Evolutionary conservation across 2,329 filamentous ascomycete species (phyloP).

Genomic region (Fusarium concolor): DNA sequence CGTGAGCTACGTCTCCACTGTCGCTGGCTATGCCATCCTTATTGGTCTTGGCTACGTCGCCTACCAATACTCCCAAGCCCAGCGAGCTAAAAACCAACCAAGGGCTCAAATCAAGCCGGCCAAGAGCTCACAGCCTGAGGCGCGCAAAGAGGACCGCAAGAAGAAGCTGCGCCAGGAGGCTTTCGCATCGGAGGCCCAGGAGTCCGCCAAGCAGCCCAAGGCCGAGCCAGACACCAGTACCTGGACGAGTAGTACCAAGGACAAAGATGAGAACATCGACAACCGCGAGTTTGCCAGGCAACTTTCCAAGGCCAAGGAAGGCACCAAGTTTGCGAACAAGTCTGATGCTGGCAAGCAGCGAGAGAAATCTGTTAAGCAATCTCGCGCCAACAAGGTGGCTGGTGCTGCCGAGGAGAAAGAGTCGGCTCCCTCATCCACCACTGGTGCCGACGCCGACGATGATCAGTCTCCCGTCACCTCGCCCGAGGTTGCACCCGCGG

Average conservation of each 20-base stretch:
- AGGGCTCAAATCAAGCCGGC: slow-evolving; percentile 45
- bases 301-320: slow-evolving; percentile 76
- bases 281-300: slow-evolving; percentile 83
- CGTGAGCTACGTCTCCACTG: slow-evolving; percentile 53
- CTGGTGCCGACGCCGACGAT: slow-evolving; percentile 82
- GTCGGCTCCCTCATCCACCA: slow-evolving; percentile 70
- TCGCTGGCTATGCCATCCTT: slow-evolving; percentile 53
- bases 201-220: slow-evolving; percentile 55
- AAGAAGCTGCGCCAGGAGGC: slow-evolving; percentile 61
- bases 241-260: slow-evolving; percentile 46
- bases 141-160: slow-evolving; percentile 57
- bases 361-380: slow-evolving; percentile 77
- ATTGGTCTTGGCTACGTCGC: slow-evolving; percentile 52
- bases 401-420: slow-evolving; percentile 58
- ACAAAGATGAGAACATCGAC: slow-evolving; percentile 66
- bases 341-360: slow-evolving; percentile 70
- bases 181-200: slow-evolving; percentile 53
- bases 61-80: slow-evolving; percentile 51
- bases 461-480: slow-evolving; percentile 79
- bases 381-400: slow-evolving; percentile 66
- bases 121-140: slow-evolving; percentile 49
- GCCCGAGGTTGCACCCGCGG: slow-evolving; percentile 67
- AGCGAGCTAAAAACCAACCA: slow-evolving; percentile 50
- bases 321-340: slow-evolving; percentile 68
- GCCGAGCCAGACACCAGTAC: slow-evolving; percentile 47